A percentile compares a stretch with the other conserved stretches of the same genome.
Conservation (phyloP, 208 protist genomes). For the Porcisia hertigi region DNA sequence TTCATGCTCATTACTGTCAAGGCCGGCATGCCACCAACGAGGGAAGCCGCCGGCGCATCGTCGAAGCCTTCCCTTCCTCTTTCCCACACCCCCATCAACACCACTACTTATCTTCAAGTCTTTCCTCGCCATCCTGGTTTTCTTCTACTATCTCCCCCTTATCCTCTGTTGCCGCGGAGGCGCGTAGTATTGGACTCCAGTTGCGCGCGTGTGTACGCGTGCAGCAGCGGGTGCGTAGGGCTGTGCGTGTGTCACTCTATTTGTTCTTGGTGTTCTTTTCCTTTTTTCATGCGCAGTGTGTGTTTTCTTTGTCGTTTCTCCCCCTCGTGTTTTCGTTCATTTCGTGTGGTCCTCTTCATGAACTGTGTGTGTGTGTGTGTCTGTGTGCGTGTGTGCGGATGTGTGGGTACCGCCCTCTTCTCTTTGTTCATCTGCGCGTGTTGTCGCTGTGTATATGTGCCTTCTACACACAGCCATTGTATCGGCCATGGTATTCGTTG, state of each 20-base stretch:
- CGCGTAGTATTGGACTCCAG: background rate
- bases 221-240: background rate
- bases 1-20: background rate
- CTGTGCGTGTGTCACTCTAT: background rate
- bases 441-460: background rate
- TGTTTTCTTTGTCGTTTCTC: background rate
- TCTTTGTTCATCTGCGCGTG: background rate
- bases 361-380: background rate
- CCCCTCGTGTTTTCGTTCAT: background rate
- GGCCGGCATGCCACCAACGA: background rate
- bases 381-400: background rate
- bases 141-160: background rate
- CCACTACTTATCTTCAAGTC: background rate
- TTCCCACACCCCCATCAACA: background rate
- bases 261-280: background rate
- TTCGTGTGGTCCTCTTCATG: too few species aligned
- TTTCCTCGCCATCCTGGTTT: background rate
- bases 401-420: background rate
- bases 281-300: constrained; percentile 1
- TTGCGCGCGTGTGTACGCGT: background rate
- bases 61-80: background rate
- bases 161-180: background rate
- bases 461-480: background rate
- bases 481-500: constrained; percentile 1
- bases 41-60: background rate